These are phyloP conservation scores for Kuraishia hungarica DNA, from an alignment of 805 yeast genomes.

Conservation along the genomic window DNA sequence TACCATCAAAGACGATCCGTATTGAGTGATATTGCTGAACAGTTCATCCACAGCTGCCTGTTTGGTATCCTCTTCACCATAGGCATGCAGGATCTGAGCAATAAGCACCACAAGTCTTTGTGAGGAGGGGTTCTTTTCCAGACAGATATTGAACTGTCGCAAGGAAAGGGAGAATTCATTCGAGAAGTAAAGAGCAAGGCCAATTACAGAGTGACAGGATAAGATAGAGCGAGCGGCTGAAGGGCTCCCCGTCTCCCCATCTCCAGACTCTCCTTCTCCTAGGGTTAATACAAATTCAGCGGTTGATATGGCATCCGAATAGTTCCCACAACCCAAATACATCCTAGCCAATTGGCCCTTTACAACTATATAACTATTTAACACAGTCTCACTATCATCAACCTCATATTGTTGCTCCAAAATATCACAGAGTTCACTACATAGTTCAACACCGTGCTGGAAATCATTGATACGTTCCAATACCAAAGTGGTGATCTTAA, in stretches of 20 bases:
- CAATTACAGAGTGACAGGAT: slow-evolving; percentile 64
- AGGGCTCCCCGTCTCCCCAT: slow-evolving; percentile 6
- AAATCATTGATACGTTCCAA: slow-evolving; percentile 68
- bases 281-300: slow-evolving; percentile 50
- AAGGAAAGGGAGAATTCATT: slow-evolving; percentile 59
- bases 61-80: slow-evolving; percentile 66
- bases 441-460: slow-evolving; percentile 40
- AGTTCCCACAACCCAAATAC: slow-evolving; percentile 50
- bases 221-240: slow-evolving; percentile 24
- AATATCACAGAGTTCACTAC: slow-evolving; percentile 34
- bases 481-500: slow-evolving; percentile 43
- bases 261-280: too few species aligned
- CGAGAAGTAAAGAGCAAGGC: slow-evolving; percentile 59
- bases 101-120: slow-evolving; percentile 63
- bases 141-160: slow-evolving; percentile 56
- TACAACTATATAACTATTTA: slow-evolving; percentile 45
- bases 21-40: slow-evolving; percentile 49
- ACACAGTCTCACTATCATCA: slow-evolving; percentile 35
- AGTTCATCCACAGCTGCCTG: slow-evolving; percentile 82
- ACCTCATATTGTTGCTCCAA: slow-evolving; percentile 48
- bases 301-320: slow-evolving; percentile 48
- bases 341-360: slow-evolving; percentile 70
- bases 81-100: slow-evolving; percentile 73
- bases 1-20: slow-evolving; percentile 60
- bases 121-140: slow-evolving; percentile 47